Conservation (phyloP, 2,329 filamentous ascomycete genomes). For the Apiospora marii region DNA sequence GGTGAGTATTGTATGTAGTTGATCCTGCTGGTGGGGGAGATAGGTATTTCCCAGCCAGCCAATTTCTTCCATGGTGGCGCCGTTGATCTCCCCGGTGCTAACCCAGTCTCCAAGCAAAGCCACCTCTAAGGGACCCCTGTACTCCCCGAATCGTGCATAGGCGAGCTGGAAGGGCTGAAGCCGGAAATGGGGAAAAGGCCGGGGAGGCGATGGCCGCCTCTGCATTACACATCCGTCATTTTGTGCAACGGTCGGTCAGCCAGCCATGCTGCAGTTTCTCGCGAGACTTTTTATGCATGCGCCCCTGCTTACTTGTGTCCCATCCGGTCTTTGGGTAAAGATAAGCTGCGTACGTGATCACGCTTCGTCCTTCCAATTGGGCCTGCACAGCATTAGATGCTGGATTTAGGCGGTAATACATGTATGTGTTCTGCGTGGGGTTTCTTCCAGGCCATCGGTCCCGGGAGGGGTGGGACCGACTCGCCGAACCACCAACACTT, state of each 20-base stretch:
- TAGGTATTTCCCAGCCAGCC: background rate
- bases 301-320: background rate
- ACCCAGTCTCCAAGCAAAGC: background rate
- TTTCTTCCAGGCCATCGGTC: background rate
- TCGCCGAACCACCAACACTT: background rate
- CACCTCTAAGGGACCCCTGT: background rate
- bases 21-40: background rate
- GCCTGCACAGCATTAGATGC: too few relatives aligned
- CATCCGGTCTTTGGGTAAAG: background rate
- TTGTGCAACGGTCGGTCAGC: background rate
- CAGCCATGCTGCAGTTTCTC: background rate
- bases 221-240: background rate
- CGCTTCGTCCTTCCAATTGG: background rate
- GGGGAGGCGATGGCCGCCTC: background rate
- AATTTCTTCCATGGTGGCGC: background rate
- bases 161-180: background rate
- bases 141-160: slow-evolving; percentile 11
- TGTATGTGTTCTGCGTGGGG: background rate
- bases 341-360: background rate
- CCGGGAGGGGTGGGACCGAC: background rate
- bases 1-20: too few relatives aligned
- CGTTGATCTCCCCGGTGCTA: slow-evolving; percentile 10
- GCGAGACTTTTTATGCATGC: background rate
- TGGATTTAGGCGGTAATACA: background rate
- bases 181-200: background rate